These are phyloP conservation scores for Fusarium sp. DNA, from an alignment of 2,329 filamentous ascomycete genomes.

Conservation along the genomic window DNA sequence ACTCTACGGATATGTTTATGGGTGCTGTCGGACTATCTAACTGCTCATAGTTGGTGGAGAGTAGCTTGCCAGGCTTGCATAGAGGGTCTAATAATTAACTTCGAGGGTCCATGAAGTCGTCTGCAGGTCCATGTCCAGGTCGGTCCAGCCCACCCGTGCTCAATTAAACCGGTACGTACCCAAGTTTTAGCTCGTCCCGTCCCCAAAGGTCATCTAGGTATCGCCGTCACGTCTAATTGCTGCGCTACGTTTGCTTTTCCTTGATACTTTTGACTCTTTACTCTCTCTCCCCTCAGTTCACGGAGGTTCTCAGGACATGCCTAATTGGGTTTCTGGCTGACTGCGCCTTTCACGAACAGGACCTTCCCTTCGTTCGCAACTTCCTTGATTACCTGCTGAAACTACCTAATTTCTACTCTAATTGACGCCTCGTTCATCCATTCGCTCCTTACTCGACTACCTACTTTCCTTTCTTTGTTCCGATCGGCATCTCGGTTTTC, in stretches of 20 bases:
- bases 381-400: not conserved
- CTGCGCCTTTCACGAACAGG: conserved; percentile 24
- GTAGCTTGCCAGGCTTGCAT: conserved; percentile 8
- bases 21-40: not conserved
- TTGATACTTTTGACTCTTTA: conserved; percentile 19
- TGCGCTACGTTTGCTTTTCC: conserved; percentile 27
- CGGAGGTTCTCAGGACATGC: conserved; percentile 19
- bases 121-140: not conserved
- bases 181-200: conserved; percentile 14
- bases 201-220: conserved; percentile 21
- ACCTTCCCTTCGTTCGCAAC: conserved; percentile 17
- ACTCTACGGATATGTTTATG: not conserved
- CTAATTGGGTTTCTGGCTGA: conserved; percentile 32
- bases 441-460: conserved; percentile 32
- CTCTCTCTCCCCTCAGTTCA: not conserved
- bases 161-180: conserved; percentile 43
- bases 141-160: conserved; percentile 8
- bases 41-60: conserved; percentile 17
- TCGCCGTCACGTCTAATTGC: conserved; percentile 33
- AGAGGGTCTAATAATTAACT: conserved; percentile 9
- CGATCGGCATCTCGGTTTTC: conserved; percentile 30
- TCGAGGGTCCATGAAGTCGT: conserved; percentile 6
- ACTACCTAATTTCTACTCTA: conserved; percentile 8
- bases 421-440: conserved; percentile 23
- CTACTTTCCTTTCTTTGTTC: conserved; percentile 33